Evolutionary conservation across 805 yeast species (phyloP), one percentile per base, ranked within the genome.

Genomic region (Candida wancherniae): DNA sequence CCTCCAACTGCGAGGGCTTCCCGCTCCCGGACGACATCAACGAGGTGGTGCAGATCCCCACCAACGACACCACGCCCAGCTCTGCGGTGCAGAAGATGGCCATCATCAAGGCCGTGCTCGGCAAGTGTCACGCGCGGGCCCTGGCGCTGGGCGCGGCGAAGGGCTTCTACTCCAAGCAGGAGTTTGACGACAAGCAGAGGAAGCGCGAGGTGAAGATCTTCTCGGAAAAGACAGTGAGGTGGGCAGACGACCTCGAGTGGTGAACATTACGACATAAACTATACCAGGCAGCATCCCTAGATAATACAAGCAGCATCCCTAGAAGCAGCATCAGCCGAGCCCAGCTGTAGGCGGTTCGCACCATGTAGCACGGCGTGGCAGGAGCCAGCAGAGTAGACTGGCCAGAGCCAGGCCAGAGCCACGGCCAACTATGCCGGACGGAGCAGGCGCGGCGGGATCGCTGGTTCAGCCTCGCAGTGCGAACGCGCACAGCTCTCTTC

Each of bases 41-140:
- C 34, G 83, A 77, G 46, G 58, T 73, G 12, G 82, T 77, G 4
- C 75, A 75, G 21, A 75, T 77, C 11, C 83, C 83, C 12, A 63
- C 71, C 24, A 63, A 64, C 32, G 54, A 49, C 22, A 40, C 37
- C 13, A 34, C 18, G 4, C 23, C 37, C 2, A 18, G 26, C 9
- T 24, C 40, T 10, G 12, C 34, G 10, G 34, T 31, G 33, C 55
- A 42, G 26, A 62, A 62, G 41, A 55, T 60, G 63, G 71, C 71
- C 17, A 62, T 65, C 7, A 65, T 65, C 20, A 61, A 59, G 47
- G 61, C 63, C 24, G 47, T 53, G 18, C 43, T 45, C 19, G 48
- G 46, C 31, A 49, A 41, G 29, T 31, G 32, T 10, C 33, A 19
- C 17, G 18, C 21, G n/a, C 15, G 20, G 9, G 27, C 24, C 17